These are phyloP conservation scores for Ambispora gerdemannii DNA, from an alignment of 192 early-diverging fungal species.

Conservation along the genomic window DNA sequence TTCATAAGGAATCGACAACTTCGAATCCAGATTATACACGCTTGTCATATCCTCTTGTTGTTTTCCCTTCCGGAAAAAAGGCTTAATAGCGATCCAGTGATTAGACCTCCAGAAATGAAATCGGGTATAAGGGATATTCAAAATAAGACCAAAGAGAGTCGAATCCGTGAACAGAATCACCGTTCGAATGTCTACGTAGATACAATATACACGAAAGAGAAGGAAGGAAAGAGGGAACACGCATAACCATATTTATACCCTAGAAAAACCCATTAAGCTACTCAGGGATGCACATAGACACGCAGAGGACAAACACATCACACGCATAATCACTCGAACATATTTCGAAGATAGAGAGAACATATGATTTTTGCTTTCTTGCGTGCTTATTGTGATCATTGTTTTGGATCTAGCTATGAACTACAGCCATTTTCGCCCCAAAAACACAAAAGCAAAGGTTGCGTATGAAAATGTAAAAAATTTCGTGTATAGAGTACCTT, in stretches of 20 bases:
- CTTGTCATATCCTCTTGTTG: not conserved
- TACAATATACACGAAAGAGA: too few relatives aligned
- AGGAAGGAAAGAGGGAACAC: too few relatives aligned
- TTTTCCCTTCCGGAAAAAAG: not conserved
- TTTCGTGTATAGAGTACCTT: constrained; percentile 8
- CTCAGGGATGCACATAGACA: too few relatives aligned
- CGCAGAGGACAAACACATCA: too few relatives aligned
- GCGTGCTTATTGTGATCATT: not conserved
- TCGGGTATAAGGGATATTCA: not conserved
- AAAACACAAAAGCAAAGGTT: too few relatives aligned
- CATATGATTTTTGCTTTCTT: too few relatives aligned
- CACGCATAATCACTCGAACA: too few relatives aligned
- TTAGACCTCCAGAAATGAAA: constrained; percentile 9
- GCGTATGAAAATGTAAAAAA: constrained; percentile 1
- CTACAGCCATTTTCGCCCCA: too few relatives aligned
- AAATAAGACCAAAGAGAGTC: constrained; percentile 25
- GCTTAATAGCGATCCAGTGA: constrained; percentile 31
- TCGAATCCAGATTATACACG: constrained; percentile 26
- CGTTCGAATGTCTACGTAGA: constrained; percentile 19
- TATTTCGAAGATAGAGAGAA: too few relatives aligned
- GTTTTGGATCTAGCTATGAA: too few relatives aligned
- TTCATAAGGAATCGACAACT: not conserved
- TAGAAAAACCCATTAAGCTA: too few relatives aligned
- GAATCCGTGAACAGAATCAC: constrained; percentile 25
- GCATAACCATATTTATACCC: too few relatives aligned